A percentile compares a stretch with the other conserved stretches of the same genome.
Evolutionary conservation across 805 yeast species (phyloP).

Genomic region (Candida alai): DNA sequence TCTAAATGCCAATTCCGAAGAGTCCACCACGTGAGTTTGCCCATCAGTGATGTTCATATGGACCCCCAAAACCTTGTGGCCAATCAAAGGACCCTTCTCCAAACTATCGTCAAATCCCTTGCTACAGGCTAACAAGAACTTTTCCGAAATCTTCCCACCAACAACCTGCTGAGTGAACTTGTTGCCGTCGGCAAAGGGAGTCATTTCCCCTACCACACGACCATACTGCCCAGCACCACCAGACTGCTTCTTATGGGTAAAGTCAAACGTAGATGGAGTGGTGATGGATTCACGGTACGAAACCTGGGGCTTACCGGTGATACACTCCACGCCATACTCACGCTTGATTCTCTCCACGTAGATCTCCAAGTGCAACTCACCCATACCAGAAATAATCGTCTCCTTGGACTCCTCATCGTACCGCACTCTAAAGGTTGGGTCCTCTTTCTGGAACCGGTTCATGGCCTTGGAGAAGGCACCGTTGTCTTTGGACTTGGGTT

Average conservation of each 20-base stretch:
- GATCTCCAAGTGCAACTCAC: constrained; percentile 94
- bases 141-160: constrained; percentile 96
- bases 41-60: constrained; percentile 95
- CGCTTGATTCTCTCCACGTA: constrained; percentile 98
- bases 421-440: constrained; percentile 94
- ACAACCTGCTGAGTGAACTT: constrained; percentile 82
- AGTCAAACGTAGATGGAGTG: constrained; percentile 72
- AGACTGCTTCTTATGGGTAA: constrained; percentile 94
- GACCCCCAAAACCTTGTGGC: constrained; percentile 90
- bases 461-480: constrained; percentile 92
- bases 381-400: constrained; percentile 96
- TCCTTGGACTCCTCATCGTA: constrained; percentile 90
- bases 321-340: constrained; percentile 93
- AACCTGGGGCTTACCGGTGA: constrained; percentile 96
- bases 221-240: constrained; percentile 99
- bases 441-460: constrained; percentile 97
- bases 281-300: constrained; percentile 94
- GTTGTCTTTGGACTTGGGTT: constrained; percentile 84
- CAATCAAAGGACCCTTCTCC: constrained; percentile 95
- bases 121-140: constrained; percentile 87
- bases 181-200: constrained; percentile 64
- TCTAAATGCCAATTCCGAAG: constrained; percentile 92
- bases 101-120: constrained; percentile 94
- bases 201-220: constrained; percentile 83
- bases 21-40: constrained; percentile 95